Evolutionary conservation across 1,284 basidiomycete species (phyloP).

Genomic region (Ganoderma lingzhi): DNA sequence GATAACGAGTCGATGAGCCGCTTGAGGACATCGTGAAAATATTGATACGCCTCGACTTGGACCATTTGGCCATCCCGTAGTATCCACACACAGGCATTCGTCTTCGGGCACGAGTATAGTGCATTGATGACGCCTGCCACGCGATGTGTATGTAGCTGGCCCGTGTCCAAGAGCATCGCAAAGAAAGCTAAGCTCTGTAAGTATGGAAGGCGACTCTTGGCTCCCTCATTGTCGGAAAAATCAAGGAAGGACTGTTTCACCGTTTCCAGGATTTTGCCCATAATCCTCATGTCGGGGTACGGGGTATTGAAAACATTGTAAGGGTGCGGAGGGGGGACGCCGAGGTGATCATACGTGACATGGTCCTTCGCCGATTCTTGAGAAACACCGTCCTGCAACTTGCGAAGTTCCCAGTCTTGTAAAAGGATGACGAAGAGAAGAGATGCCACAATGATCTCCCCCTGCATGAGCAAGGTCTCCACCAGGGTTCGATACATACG

Average conservation of each 20-base stretch:
- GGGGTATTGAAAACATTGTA: conserved; percentile 18
- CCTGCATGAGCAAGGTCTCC: conserved; percentile 71
- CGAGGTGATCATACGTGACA: conserved; percentile 18
- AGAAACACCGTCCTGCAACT: conserved; percentile 10
- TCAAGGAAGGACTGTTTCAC: conserved; percentile 26
- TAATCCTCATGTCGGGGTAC: conserved; percentile 24
- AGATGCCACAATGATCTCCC: conserved; percentile 77
- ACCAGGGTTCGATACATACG: conserved; percentile 69
- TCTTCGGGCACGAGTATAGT: conserved; percentile 59
- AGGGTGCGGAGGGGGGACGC: conserved; percentile 10
- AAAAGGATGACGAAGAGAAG: conserved; percentile 72
- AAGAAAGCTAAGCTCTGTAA: conserved; percentile 71
- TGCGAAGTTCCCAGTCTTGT: conserved; percentile 64
- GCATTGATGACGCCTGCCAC: conserved; percentile 55
- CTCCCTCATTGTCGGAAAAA: conserved; percentile 24
- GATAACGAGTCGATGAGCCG: conserved; percentile 48
- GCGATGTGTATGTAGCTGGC: conserved; percentile 52
- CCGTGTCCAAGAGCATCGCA: conserved; percentile 57
- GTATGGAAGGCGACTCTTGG: conserved; percentile 32
- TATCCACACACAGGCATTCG: conserved; percentile 55
- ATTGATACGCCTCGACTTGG: conserved; percentile 56
- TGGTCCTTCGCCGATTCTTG: conserved; percentile 10
- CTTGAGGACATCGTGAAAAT: conserved; percentile 65
- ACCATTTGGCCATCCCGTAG: conserved; percentile 38
- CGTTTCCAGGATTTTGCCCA: conserved; percentile 29